Base-by-base conservation (phyloP, 495 filamentous ascomycete genomes). In the Aspergillus baeticus region DNA sequence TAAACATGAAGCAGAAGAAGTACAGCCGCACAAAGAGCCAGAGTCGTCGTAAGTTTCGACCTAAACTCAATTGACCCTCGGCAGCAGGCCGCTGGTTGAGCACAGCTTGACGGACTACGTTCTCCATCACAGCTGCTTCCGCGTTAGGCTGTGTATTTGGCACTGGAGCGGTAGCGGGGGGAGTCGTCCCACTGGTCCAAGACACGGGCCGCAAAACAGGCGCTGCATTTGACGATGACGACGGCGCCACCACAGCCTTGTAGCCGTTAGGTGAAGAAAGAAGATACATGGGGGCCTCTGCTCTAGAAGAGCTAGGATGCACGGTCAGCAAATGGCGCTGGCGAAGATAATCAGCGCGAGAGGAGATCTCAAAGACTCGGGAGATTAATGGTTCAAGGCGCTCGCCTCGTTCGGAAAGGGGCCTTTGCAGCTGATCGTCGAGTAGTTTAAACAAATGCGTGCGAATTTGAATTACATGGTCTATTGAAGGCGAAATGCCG, bases 21-120 rank as follows among this genome's bases (percentile, higher is more conserved):
- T 84, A 81, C 17, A 96, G 69, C 29, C 90, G 84, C 42, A 90
- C 70, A n/a, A 94, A 71, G 15, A 94, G 78, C 90, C 90, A 96
- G 18, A 94, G 64, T 20, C 84, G 80, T 47, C 85, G 74, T 61
- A 83, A 71, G 35, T 77, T 56, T 42, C 80, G 81, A 14, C 75
- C 81, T 14, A 83, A 35, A 34, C 78, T 65, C 11, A 75, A 68
- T 2, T 73, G 76, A n/a, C 77, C 75, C 6, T 76, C 69, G 42
- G 76, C 71, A 10, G 56, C 63, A 51, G 56, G 55, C 48, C 55
- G 67, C 51, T 76, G 73, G 50, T 76, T 71, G 22, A 74, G 65
- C 6, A 75, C 65, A 15, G 65, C 76, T 46, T 76, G 75, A 39
- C 70, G 71, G 0, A 70, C 63, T 39, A 67, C 66, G 36, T 78